phyloP scores from a whole-genome alignment of 495 filamentous ascomycete genomes.

The Cercophora sp. region DNA sequence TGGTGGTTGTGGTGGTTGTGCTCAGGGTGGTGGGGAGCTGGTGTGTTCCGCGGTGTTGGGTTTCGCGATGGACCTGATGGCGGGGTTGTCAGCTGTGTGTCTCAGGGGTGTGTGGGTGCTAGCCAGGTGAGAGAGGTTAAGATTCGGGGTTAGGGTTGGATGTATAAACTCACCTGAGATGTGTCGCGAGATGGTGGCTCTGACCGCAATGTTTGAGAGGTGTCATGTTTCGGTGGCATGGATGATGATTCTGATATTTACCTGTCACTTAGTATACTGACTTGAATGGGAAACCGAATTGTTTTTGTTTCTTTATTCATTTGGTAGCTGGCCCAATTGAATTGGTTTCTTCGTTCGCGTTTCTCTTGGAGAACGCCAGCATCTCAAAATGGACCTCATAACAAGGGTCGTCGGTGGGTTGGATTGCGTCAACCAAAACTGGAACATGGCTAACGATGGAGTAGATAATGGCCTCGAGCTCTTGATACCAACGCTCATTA shows the following conservation, averaged over 20 bases:
- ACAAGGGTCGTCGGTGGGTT: constrained; percentile 14
- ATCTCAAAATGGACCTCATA: constrained; percentile 4
- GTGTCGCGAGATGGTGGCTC: too few relatives aligned
- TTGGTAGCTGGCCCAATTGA: not conserved
- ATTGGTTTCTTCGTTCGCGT: not conserved
- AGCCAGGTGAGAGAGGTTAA: not conserved
- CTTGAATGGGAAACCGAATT: too few relatives aligned
- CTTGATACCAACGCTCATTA: constrained; percentile 61
- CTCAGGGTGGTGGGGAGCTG: not conserved
- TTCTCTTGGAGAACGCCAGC: not conserved
- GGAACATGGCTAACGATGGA: not conserved
- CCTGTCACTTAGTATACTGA: too few relatives aligned
- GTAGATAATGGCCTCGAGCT: constrained; percentile 53
- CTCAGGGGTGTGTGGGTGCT: not conserved
- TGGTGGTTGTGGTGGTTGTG: not conserved
- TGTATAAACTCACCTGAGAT: too few relatives aligned
- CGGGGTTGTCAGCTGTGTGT: constrained; percentile 14
- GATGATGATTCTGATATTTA: too few relatives aligned
- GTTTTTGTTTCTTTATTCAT: constrained; percentile 2
- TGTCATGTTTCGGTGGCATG: too few relatives aligned
- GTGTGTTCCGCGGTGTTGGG: not conserved
- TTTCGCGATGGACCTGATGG: not conserved
- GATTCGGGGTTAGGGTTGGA: not conserved
- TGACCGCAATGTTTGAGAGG: too few relatives aligned
- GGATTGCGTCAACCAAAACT: not conserved